phyloP scores from a whole-genome alignment of 2,329 filamentous ascomycete species.

The Fusarium nodosum region DNA sequence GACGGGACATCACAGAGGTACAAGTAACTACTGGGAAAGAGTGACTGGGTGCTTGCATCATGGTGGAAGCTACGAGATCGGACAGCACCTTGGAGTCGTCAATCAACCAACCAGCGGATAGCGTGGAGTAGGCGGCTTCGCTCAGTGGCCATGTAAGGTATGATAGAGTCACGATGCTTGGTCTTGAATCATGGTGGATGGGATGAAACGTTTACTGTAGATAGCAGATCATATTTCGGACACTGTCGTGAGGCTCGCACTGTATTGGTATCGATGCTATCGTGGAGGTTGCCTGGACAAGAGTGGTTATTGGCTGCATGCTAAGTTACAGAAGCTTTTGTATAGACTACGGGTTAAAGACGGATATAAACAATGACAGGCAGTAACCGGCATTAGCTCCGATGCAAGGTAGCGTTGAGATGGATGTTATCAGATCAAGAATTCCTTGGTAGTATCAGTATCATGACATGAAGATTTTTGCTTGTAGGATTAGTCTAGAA shows the following conservation, averaged over 20 bases:
- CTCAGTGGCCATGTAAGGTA: conserved; percentile 32
- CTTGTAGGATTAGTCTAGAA: neutral
- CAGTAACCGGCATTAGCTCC: conserved; percentile 18
- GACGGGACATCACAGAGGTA: neutral
- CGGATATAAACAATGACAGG: conserved; percentile 15
- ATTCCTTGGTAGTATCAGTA: conserved; percentile 7
- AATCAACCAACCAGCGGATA: conserved; percentile 32
- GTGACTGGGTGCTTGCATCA: conserved; percentile 33
- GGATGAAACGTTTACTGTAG: conserved; percentile 43
- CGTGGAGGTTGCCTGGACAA: conserved; percentile 25
- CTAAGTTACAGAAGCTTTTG: conserved; percentile 14
- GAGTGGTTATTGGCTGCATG: neutral
- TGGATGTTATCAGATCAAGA: conserved; percentile 36
- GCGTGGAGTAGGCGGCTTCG: conserved; percentile 31
- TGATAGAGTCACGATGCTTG: conserved; percentile 20
- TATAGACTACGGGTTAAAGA: conserved; percentile 6
- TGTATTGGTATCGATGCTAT: conserved; percentile 33
- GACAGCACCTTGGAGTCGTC: conserved; percentile 19
- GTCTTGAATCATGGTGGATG: conserved; percentile 11
- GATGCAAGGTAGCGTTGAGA: conserved; percentile 42
- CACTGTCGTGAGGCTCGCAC: conserved; percentile 39
- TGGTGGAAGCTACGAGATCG: conserved; percentile 21
- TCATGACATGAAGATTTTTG: conserved; percentile 8
- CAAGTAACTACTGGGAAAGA: conserved; percentile 21
- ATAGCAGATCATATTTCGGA: conserved; percentile 15